These are phyloP conservation scores for Calonectria multiphialidica DNA, from an alignment of 2,329 filamentous ascomycete genomes.

Conservation along the genomic window DNA sequence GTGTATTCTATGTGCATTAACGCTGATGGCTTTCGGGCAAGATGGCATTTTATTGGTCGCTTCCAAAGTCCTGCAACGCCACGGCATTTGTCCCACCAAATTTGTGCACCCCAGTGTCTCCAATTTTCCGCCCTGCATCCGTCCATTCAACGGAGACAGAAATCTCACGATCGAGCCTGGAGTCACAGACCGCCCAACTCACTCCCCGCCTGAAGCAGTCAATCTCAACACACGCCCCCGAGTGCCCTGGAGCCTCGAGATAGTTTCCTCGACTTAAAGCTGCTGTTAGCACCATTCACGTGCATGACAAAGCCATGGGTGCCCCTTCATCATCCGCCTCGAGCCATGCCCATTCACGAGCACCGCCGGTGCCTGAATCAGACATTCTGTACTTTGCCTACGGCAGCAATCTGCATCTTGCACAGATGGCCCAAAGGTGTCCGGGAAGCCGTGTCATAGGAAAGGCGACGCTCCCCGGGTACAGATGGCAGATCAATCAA, in stretches of 20 bases:
- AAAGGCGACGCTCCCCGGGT: neutral
- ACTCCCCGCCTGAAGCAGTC: neutral
- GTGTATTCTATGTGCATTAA: no score
- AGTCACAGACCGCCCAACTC: neutral
- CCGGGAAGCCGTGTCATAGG: neutral
- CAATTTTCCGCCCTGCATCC: neutral
- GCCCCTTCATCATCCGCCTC: neutral
- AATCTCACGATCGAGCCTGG: neutral
- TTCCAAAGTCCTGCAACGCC: no score
- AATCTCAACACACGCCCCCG: neutral
- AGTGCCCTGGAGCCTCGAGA: neutral
- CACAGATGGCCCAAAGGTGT: neutral
- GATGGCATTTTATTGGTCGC: no score
- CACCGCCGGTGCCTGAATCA: neutral
- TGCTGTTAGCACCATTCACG: neutral
- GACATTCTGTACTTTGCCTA: neutral
- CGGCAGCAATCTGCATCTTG: neutral
- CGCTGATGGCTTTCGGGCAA: no score
- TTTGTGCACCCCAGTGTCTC: neutral
- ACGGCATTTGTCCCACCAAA: neutral
- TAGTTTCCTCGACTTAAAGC: neutral
- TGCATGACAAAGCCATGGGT: neutral
- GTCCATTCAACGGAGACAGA: neutral
- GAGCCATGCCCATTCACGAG: neutral
- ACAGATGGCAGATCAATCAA: neutral